phyloP scores from a whole-genome alignment of 2,329 filamentous ascomycete species.

The Neopestalotiopsis sp. region DNA sequence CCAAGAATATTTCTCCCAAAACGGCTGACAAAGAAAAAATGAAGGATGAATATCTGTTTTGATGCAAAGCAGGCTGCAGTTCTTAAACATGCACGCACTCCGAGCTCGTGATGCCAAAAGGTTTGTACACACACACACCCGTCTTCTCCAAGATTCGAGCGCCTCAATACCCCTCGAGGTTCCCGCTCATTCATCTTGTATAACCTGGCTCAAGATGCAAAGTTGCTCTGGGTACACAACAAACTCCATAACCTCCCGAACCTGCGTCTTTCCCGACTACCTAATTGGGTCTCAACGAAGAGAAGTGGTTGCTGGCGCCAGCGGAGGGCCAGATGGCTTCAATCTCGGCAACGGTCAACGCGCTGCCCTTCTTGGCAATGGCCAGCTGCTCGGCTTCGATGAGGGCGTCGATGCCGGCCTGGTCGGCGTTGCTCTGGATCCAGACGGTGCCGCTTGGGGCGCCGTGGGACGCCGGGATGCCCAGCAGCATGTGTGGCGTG shows the following conservation, averaged over 20 bases:
- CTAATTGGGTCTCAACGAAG: not conserved
- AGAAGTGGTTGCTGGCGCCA: not conserved
- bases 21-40: not conserved
- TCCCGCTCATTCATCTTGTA: too few species aligned
- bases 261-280: too few species aligned
- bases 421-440: constrained; percentile 1
- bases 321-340: not conserved
- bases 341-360: not conserved
- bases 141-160: not conserved
- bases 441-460: not conserved
- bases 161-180: too few species aligned
- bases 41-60: constrained; percentile 2
- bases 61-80: not conserved
- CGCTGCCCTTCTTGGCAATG: not conserved
- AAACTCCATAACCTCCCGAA: too few species aligned
- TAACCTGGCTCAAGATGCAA: too few species aligned
- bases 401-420: not conserved
- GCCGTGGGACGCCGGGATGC: not conserved
- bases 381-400: not conserved
- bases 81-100: too few species aligned
- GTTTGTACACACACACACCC: not conserved
- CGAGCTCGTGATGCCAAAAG: not conserved
- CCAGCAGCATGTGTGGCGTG: not conserved
- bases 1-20: not conserved
- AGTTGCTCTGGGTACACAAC: too few species aligned